Evolutionary conservation across 345 rosid genomes (phyloP).

Genomic region (Eucalyptus lansdowneana): DNA sequence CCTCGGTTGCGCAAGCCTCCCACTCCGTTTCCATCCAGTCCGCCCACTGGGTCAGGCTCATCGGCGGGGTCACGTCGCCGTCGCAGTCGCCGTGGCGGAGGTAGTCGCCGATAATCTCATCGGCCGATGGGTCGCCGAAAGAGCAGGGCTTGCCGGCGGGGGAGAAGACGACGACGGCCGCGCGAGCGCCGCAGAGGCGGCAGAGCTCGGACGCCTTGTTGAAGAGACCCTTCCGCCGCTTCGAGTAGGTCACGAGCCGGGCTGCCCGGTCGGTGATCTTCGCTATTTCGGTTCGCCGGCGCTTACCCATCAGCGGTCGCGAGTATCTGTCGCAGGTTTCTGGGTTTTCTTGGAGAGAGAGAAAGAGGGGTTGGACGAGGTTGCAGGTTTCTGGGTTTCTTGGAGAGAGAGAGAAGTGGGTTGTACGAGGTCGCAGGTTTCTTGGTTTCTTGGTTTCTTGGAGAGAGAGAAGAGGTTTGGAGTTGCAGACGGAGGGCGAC

Average conservation of each 20-base stretch:
- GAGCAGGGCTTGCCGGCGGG: neutral
- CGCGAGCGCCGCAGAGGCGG: neutral
- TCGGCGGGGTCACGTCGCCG: neutral
- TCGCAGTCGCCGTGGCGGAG: neutral
- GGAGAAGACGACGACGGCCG: neutral
- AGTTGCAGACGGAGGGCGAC: neutral
- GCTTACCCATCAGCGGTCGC: neutral
- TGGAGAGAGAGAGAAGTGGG: neutral
- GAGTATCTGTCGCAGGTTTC: neutral
- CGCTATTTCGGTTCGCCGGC: neutral
- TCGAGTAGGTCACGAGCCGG: neutral
- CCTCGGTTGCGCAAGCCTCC: neutral
- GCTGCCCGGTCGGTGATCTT: neutral
- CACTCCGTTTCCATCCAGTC: neutral
- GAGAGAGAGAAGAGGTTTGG: neutral
- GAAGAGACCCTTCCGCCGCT: neutral
- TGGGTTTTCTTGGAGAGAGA: neutral
- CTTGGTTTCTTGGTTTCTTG: too few relatives aligned
- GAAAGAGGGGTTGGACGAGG: neutral
- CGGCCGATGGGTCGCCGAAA: neutral
- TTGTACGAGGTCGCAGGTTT: too few relatives aligned
- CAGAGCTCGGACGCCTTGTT: neutral
- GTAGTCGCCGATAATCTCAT: neutral
- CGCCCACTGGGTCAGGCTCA: neutral
- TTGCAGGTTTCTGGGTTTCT: neutral